These are phyloP conservation scores for Phlyctochytrium arcticum DNA, from an alignment of 192 early-diverging fungal species.

Conservation along the genomic window DNA sequence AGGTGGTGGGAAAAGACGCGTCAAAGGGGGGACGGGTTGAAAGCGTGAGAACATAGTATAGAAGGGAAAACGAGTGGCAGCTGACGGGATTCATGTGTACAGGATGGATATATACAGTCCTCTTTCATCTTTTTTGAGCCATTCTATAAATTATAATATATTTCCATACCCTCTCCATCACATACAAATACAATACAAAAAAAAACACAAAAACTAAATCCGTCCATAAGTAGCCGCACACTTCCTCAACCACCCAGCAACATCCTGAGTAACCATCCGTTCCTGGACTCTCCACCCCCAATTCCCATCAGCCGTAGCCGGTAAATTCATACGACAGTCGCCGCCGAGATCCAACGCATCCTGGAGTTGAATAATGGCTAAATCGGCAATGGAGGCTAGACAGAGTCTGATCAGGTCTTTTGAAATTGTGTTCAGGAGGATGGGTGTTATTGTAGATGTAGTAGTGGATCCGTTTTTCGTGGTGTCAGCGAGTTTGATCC, in stretches of 20 bases:
- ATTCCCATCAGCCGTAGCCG: constrained; percentile 23
- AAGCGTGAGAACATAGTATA: too few species aligned
- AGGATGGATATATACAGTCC: too few species aligned
- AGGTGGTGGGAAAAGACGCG: too few species aligned
- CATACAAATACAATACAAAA: too few species aligned
- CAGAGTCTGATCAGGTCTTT: constrained; percentile 15
- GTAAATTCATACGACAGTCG: constrained; percentile 21
- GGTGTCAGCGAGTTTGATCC: not conserved
- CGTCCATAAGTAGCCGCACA: constrained; percentile 16
- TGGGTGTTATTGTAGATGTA: not conserved
- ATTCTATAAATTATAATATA: too few species aligned
- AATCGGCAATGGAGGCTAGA: constrained; percentile 14
- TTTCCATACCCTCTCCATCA: too few species aligned
- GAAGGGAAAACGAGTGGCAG: too few species aligned
- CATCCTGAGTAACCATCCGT: constrained; percentile 6
- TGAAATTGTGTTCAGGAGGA: constrained; percentile 2
- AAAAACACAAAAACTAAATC: too few species aligned
- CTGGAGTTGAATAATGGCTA: constrained; percentile 25
- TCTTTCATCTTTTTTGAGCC: too few species aligned
- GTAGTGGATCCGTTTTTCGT: not conserved
- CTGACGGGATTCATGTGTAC: too few species aligned
- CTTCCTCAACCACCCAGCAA: constrained; percentile 8
- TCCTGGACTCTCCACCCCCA: constrained; percentile 15
- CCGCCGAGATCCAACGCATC: constrained; percentile 21
- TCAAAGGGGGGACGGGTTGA: too few species aligned